phyloP scores from a whole-genome alignment of 2,329 filamentous ascomycete genomes.

The Calonectria pseudoreteaudii region DNA sequence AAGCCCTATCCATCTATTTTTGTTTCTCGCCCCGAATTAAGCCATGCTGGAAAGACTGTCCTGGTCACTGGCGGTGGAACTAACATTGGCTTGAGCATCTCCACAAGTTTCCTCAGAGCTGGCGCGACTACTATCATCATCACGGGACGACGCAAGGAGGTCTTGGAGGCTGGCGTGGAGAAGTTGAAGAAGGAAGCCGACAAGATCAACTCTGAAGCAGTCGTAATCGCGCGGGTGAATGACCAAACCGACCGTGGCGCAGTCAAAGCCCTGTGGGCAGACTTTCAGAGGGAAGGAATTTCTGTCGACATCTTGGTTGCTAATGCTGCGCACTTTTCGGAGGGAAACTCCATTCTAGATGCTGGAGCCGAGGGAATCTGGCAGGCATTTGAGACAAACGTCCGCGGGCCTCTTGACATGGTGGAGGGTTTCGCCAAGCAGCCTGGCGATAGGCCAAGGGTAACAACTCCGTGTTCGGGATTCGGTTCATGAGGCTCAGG shows the following conservation, averaged over 20 bases:
- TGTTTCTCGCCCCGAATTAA: constrained; percentile 51
- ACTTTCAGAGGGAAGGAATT: constrained; percentile 32
- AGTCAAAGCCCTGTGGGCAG: constrained; percentile 44
- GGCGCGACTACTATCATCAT: constrained; percentile 53
- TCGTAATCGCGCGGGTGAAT: constrained; percentile 32
- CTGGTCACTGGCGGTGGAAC: constrained; percentile 74
- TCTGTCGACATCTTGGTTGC: constrained; percentile 46
- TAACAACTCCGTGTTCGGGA: background rate
- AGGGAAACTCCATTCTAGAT: constrained; percentile 23
- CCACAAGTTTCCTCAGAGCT: constrained; percentile 63
- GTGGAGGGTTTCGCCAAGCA: constrained; percentile 34
- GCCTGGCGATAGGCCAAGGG: background rate
- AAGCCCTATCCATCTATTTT: constrained; percentile 52
- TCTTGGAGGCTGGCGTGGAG: constrained; percentile 1
- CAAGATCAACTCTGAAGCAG: constrained; percentile 18
- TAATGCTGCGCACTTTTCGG: constrained; percentile 37
- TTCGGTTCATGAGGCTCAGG: rapidly evolving
- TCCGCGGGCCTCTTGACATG: constrained; percentile 28
- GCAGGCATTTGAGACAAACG: constrained; percentile 31
- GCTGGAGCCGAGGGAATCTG: constrained; percentile 20
- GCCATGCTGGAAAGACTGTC: constrained; percentile 61
- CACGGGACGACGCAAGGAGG: constrained; percentile 49
- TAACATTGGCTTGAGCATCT: constrained; percentile 74
- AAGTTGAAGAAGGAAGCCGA: constrained; percentile 38
- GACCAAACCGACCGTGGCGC: constrained; percentile 41